Conservation (phyloP, 106 monocot species). For the Dendrobium huoshanense region DNA sequence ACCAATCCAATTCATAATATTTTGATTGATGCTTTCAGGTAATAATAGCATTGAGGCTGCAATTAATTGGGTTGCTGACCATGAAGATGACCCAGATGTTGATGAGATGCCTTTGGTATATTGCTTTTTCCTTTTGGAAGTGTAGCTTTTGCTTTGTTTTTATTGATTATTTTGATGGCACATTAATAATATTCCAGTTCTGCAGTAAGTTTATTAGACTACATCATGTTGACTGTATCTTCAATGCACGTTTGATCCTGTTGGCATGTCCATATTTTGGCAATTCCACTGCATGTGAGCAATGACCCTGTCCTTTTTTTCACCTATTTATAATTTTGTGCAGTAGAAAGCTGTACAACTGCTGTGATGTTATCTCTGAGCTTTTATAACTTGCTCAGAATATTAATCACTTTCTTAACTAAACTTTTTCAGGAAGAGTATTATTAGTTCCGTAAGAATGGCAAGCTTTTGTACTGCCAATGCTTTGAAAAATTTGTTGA, state of each 20-base stretch:
- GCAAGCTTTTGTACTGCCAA: neutral
- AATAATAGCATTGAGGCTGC: slow-evolving; percentile 81
- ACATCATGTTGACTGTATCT: neutral
- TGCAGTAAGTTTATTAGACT: neutral
- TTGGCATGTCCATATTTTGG: neutral
- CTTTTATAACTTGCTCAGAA: neutral
- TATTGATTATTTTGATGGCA: neutral
- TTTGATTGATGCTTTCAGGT: slow-evolving; percentile 32
- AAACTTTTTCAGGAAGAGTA: neutral
- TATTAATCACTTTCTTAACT: neutral
- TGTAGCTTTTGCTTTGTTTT: neutral
- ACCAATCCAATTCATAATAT: neutral
- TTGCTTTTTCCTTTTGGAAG: neutral
- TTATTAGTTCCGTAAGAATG: neutral
- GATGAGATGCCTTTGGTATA: slow-evolving; percentile 95
- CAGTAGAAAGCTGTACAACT: too few relatives aligned
- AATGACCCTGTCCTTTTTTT: neutral
- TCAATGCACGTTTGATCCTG: neutral
- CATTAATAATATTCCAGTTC: neutral
- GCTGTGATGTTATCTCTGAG: neutral
- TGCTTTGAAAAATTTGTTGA: neutral
- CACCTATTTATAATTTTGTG: neutral
- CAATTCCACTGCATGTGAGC: neutral
- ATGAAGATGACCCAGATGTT: slow-evolving; percentile 92
- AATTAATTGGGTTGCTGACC: slow-evolving; percentile 87